These are phyloP conservation scores for Diplodia sapinea DNA, from an alignment of 2,329 filamentous ascomycete genomes.

Conservation along the genomic window DNA sequence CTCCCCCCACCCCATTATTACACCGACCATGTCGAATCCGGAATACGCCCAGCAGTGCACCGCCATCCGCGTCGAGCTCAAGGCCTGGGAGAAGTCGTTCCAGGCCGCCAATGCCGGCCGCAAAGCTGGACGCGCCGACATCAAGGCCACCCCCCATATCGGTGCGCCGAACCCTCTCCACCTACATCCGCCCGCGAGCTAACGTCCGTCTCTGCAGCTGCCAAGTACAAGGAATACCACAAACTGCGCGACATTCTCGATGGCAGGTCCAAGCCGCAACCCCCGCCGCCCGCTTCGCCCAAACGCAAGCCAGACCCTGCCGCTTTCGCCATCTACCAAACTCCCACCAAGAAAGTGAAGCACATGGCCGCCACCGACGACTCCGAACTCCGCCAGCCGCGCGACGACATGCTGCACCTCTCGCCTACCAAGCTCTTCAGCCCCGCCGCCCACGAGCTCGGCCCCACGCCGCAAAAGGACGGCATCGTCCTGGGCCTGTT, in stretches of 20 bases:
- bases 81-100: conserved; percentile 76
- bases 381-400: conserved; percentile 1
- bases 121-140: conserved; percentile 75
- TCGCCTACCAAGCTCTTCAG: conserved; percentile 66
- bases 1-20: conserved; percentile 15
- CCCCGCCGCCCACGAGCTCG: conserved; percentile 59
- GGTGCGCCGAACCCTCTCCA: conserved; percentile 56
- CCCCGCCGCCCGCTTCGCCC: conserved; percentile 39
- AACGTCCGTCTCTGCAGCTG: conserved; percentile 53
- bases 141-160: conserved; percentile 74
- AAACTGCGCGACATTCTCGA: conserved; percentile 57
- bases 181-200: conserved; percentile 24
- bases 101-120: conserved; percentile 65
- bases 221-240: conserved; percentile 79
- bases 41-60: conserved; percentile 17
- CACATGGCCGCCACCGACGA: not conserved
- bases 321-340: conserved; percentile 31
- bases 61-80: conserved; percentile 69
- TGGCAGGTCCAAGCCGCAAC: conserved; percentile 40
- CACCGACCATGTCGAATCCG: not conserved
- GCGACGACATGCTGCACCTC: conserved; percentile 49
- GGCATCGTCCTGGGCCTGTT: conserved; percentile 79
- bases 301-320: conserved; percentile 37
- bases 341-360: conserved; percentile 41
- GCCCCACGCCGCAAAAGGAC: conserved; percentile 80